A percentile compares a stretch with the other conserved stretches of the same genome.
These are phyloP conservation scores for Leptomonas seymouri DNA, from an alignment of 208 protist genomes.

Conservation along the genomic window DNA sequence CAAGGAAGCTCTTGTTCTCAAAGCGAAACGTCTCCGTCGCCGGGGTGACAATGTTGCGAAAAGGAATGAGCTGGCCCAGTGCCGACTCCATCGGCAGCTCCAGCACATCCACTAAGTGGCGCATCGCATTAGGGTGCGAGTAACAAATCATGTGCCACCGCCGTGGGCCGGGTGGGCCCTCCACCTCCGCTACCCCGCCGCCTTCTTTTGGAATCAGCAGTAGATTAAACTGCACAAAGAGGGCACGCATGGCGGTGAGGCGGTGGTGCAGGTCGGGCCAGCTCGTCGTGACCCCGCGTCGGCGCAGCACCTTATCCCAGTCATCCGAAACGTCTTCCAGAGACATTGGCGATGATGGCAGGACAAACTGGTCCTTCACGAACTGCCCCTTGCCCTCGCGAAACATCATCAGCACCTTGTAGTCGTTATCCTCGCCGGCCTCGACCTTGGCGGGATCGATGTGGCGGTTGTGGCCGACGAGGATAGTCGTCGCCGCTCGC, in stretches of 20 bases:
- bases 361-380: conserved; percentile 83
- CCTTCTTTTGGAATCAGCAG: conserved; percentile 84
- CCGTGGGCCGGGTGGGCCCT: conserved; percentile 80
- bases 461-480: conserved; percentile 76
- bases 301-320: conserved; percentile 72
- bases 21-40: conserved; percentile 86
- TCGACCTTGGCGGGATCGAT: conserved; percentile 55
- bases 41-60: conserved; percentile 78
- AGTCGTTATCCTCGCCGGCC: conserved; percentile 85
- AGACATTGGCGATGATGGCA: conserved; percentile 66
- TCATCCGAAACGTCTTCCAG: conserved; percentile 77
- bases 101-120: conserved; percentile 77
- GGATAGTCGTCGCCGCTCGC: conserved; percentile 70
- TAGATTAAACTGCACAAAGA: conserved; percentile 76
- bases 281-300: conserved; percentile 71
- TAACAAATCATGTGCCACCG: conserved; percentile 81
- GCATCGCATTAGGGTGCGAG: conserved; percentile 65
- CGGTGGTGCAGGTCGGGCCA: conserved; percentile 73
- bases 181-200: conserved; percentile 81
- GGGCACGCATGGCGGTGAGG: conserved; percentile 76
- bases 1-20: conserved; percentile 74
- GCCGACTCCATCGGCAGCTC: conserved; percentile 86
- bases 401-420: conserved; percentile 90
- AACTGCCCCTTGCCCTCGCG: conserved; percentile 75
- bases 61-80: conserved; percentile 70